Conservation (phyloP, 192 early-diverging fungal species). For the Geranomyces variabilis region DNA sequence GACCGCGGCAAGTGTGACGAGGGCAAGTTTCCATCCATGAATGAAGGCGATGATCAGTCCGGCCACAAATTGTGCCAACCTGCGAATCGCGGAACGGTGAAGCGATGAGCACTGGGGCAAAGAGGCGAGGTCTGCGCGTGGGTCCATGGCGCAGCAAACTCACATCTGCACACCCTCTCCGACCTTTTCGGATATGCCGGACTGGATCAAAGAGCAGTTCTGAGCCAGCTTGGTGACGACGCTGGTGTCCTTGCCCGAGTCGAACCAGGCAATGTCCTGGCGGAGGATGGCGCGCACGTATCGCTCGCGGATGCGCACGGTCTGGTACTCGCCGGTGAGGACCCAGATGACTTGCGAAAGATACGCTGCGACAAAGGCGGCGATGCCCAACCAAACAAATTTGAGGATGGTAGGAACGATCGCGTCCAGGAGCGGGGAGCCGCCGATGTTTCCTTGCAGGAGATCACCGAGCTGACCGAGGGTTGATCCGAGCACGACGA, state of each 20-base stretch:
- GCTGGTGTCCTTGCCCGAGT: conserved; percentile 26
- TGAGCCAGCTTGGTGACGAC: no score
- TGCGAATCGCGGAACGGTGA: no score
- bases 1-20: conserved; percentile 77
- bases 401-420: neutral
- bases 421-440: no score
- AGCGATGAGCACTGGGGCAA: no score
- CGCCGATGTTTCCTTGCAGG: no score
- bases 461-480: no score
- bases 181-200: conserved; percentile 58
- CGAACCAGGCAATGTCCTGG: conserved; percentile 50
- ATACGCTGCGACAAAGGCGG: neutral
- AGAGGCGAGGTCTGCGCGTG: no score
- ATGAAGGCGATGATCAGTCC: conserved; percentile 51
- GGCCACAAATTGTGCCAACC: conserved; percentile 40
- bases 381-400: neutral
- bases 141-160: no score
- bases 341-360: neutral
- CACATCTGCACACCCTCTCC: no score
- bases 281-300: conserved; percentile 46
- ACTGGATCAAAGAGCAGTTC: conserved; percentile 49
- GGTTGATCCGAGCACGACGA: neutral
- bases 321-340: neutral
- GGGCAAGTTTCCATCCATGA: conserved; percentile 78
- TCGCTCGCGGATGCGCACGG: conserved; percentile 33